Evolutionary conservation across 345 rosid genomes (phyloP).

Genomic region (Microcos paniculata): DNA sequence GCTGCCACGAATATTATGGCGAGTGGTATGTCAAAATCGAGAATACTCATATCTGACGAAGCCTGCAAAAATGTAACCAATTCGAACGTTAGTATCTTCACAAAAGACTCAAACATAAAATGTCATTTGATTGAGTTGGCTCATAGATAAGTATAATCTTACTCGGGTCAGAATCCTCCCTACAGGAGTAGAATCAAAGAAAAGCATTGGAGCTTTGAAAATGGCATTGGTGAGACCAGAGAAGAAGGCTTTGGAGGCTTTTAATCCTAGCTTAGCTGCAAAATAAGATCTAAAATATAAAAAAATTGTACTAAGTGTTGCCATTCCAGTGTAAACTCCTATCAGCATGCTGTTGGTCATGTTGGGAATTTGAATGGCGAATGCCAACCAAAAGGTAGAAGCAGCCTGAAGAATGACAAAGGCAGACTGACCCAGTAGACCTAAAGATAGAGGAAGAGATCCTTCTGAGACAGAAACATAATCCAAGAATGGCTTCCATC

Average conservation of each 20-base stretch:
- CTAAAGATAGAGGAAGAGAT: conserved; percentile 29
- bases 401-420: conserved; percentile 61
- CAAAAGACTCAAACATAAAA: background rate
- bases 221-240: conserved; percentile 59
- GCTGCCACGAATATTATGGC: conserved; percentile 39
- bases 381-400: conserved; percentile 75
- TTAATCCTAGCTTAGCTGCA: conserved; percentile 58
- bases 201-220: conserved; percentile 72
- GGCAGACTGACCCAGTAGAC: conserved; percentile 32
- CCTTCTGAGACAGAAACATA: conserved; percentile 55
- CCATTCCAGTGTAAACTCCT: conserved; percentile 60
- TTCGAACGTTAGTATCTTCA: background rate
- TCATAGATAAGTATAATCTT: conserved; percentile 18
- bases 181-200: conserved; percentile 78
- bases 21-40: conserved; percentile 67
- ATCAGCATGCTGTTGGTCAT: conserved; percentile 39
- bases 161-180: conserved; percentile 78
- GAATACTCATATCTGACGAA: conserved; percentile 69
- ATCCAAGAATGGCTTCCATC: conserved; percentile 64
- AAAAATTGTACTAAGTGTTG: conserved; percentile 51
- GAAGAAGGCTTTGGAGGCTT: conserved; percentile 69
- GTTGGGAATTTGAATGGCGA: conserved; percentile 51
- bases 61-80: conserved; percentile 37
- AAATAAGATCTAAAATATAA: conserved; percentile 41
- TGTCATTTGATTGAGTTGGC: background rate